phyloP scores from a whole-genome alignment of 1,284 basidiomycete genomes.

The Clitocybe nebularis region DNA sequence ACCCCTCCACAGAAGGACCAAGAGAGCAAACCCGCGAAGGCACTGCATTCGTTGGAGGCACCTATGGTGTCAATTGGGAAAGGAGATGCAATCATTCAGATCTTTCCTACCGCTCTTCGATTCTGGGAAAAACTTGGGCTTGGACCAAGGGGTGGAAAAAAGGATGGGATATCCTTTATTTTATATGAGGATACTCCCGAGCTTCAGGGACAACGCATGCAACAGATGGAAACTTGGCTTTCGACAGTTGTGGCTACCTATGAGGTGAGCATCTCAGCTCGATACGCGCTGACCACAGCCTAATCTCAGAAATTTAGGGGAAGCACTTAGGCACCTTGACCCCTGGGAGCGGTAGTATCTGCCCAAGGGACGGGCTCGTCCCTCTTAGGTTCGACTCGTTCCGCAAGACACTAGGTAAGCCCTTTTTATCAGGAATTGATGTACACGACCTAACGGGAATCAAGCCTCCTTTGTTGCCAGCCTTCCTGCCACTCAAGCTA shows the following conservation, averaged over 20 bases:
- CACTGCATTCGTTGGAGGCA: slow-evolving; percentile 44
- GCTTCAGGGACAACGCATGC: slow-evolving; percentile 38
- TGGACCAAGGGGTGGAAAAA: slow-evolving; percentile 62
- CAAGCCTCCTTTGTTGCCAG: slow-evolving; percentile 49
- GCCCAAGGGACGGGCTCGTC: slow-evolving; percentile 51
- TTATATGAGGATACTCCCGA: slow-evolving; percentile 60
- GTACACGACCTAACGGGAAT: slow-evolving; percentile 2
- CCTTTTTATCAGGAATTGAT: neutral
- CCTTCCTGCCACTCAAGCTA: slow-evolving; percentile 34
- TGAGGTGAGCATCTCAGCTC: slow-evolving; percentile 42
- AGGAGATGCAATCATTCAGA: slow-evolving; percentile 56
- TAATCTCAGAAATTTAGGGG: no score
- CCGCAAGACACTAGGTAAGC: slow-evolving; percentile 58
- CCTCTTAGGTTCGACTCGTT: slow-evolving; percentile 61
- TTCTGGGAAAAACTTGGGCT: slow-evolving; percentile 84
- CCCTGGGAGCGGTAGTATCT: slow-evolving; percentile 44
- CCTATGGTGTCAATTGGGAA: slow-evolving; percentile 63
- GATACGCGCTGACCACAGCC: no score
- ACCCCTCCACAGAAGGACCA: slow-evolving; percentile 27
- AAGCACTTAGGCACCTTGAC: slow-evolving; percentile 56
- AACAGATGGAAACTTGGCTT: slow-evolving; percentile 56
- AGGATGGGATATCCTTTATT: slow-evolving; percentile 64
- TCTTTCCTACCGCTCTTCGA: slow-evolving; percentile 61
- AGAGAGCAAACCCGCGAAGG: slow-evolving; percentile 1
- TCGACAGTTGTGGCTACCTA: slow-evolving; percentile 48